These are phyloP conservation scores for Macrocybe gigantea DNA, from an alignment of 768 basidiomycete species.

Conservation along the genomic window DNA sequence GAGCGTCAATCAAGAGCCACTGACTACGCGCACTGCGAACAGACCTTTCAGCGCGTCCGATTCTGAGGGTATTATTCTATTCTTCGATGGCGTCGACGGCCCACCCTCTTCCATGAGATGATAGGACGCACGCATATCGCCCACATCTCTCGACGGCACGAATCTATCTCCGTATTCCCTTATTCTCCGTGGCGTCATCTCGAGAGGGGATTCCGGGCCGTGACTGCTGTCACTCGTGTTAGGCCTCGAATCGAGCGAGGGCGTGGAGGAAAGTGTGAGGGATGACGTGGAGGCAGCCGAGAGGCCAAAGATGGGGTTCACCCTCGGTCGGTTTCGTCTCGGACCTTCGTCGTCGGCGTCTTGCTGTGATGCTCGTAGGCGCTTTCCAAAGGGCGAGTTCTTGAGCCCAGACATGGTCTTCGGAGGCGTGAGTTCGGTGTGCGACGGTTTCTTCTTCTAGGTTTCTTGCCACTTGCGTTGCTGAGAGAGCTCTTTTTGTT, in stretches of 20 bases:
- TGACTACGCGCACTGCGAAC: not conserved
- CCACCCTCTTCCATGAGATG: conserved; percentile 56
- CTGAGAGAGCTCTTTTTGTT: no score
- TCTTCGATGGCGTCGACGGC: conserved; percentile 56
- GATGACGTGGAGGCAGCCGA: conserved; percentile 20
- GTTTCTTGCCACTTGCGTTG: no score
- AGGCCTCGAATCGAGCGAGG: conserved; percentile 50
- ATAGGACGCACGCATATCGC: conserved; percentile 63
- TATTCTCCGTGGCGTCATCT: conserved; percentile 11
- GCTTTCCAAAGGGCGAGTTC: conserved; percentile 82
- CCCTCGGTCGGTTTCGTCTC: conserved; percentile 43
- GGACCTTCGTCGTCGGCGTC: conserved; percentile 53
- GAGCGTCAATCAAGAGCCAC: not conserved
- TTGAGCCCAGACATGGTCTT: conserved; percentile 64
- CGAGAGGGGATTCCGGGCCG: conserved; percentile 36
- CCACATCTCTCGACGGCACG: conserved; percentile 58
- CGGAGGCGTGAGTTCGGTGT: no score
- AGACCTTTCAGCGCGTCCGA: conserved; percentile 74
- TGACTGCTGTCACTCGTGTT: conserved; percentile 50
- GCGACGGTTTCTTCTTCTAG: not conserved
- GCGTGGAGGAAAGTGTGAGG: conserved; percentile 35
- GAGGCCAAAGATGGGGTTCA: conserved; percentile 49
- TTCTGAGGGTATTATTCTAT: conserved; percentile 59
- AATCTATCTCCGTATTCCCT: conserved; percentile 58
- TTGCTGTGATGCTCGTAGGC: conserved; percentile 66